Conservation (phyloP, 176 grass and related monocot species). For the Oryza brachyantha region DNA sequence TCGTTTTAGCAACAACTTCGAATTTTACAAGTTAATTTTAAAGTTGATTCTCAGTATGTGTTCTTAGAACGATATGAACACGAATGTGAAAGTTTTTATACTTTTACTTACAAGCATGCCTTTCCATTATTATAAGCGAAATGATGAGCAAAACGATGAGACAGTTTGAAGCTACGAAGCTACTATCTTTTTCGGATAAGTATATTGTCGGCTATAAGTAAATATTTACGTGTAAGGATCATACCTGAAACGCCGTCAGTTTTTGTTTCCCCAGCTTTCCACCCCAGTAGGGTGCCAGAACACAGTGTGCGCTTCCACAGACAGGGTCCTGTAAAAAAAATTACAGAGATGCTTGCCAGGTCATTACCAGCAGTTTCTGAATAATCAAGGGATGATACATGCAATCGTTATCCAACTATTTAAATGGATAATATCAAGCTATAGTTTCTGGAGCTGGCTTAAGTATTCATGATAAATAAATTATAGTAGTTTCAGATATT, state of each 20-base stretch:
- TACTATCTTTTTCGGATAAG: not conserved
- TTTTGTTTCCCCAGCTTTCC: slow-evolving; percentile 63
- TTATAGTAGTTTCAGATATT: not conserved
- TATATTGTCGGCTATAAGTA: not conserved
- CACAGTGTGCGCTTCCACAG: slow-evolving; percentile 64
- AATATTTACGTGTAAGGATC: not conserved
- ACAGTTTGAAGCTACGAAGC: not conserved
- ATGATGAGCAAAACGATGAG: too few species aligned
- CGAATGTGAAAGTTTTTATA: too few species aligned
- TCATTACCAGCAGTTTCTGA: not conserved
- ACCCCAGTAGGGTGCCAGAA: slow-evolving; percentile 70
- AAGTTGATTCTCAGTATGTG: too few species aligned
- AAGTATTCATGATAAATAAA: not conserved
- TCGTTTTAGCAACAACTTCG: too few species aligned
- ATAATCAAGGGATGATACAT: too few species aligned
- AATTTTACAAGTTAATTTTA: too few species aligned
- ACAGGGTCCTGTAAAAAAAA: slow-evolving; percentile 59
- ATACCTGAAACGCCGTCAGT: slow-evolving; percentile 62
- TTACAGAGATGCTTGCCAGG: not conserved
- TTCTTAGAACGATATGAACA: too few species aligned
- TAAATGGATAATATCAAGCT: too few species aligned
- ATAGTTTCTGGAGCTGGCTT: too few species aligned
- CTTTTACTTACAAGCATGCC: too few species aligned
- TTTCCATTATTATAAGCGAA: too few species aligned
- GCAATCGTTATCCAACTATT: too few species aligned